Evolutionary conservation across 345 rosid species (phyloP).

Genomic region (Citrus maxima): DNA sequence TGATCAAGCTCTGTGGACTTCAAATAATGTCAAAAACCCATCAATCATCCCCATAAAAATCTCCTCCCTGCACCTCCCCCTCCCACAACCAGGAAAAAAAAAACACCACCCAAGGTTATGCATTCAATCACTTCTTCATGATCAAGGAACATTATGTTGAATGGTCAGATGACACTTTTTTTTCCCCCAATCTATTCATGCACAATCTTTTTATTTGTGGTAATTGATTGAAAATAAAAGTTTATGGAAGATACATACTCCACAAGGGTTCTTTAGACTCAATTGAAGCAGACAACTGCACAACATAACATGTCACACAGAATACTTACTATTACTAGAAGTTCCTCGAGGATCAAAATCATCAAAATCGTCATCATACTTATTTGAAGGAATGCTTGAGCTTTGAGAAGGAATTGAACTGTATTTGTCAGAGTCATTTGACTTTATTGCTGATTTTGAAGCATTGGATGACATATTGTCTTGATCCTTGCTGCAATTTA

Average conservation of each 20-base stretch:
- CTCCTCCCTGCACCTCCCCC: too few relatives aligned
- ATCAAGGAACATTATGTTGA: slow-evolving; percentile 1
- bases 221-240: neutral
- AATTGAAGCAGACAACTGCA: neutral
- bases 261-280: neutral
- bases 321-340: slow-evolving; percentile 64
- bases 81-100: neutral
- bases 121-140: neutral
- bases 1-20: neutral
- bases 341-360: slow-evolving; percentile 98
- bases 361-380: slow-evolving; percentile 61
- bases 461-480: slow-evolving; percentile 35
- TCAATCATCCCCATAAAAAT: neutral
- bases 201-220: neutral
- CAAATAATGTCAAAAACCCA: neutral
- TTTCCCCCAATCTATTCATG: neutral
- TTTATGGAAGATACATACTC: neutral
- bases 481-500: slow-evolving; percentile 58
- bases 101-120: neutral
- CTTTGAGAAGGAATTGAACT: slow-evolving; percentile 40
- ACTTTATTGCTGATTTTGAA: slow-evolving; percentile 42
- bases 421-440: slow-evolving; percentile 34
- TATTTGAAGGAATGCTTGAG: slow-evolving; percentile 41
- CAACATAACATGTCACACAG: neutral
- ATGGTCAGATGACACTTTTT: neutral